These are phyloP conservation scores for Magnusiomyces tetraspermus DNA, from an alignment of 1,139 yeast species.

Conservation along the genomic window DNA sequence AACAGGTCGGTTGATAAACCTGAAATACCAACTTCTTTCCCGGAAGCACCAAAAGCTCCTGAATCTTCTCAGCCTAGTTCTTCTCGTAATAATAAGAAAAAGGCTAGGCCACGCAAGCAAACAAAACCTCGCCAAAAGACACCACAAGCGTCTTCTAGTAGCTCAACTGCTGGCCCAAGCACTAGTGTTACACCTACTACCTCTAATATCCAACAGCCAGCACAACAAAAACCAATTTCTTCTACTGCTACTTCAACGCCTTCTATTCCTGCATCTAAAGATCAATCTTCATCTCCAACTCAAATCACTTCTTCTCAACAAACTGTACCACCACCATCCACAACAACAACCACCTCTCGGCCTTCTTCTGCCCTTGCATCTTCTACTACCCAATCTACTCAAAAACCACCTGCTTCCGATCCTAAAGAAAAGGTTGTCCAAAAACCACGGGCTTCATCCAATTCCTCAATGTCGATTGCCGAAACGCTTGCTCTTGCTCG, in stretches of 20 bases:
- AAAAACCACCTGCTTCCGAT: neutral
- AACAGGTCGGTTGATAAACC: neutral
- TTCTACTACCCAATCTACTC: neutral
- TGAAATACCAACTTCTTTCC: neutral
- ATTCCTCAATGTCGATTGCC: constrained; percentile 43
- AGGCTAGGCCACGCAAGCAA: neutral
- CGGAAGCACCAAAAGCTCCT: constrained; percentile 9
- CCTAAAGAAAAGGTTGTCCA: neutral
- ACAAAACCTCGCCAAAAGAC: neutral
- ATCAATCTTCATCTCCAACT: neutral
- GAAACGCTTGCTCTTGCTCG: constrained; percentile 55
- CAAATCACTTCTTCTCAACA: neutral
- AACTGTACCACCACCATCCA: neutral
- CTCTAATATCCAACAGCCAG: neutral
- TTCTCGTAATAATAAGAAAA: neutral
- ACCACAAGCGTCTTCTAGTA: neutral
- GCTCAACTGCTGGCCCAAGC: no score
- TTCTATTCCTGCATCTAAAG: neutral
- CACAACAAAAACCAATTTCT: neutral
- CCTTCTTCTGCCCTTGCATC: neutral
- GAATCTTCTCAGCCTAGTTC: constrained; percentile 24
- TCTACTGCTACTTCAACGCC: neutral
- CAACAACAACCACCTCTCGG: neutral
- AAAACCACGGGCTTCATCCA: neutral
- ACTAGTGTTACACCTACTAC: neutral